A percentile compares a stretch with the other conserved stretches of the same genome.
Evolutionary conservation across 2,329 filamentous ascomycete genomes (phyloP).

Genomic region (Talaromyces sp.): DNA sequence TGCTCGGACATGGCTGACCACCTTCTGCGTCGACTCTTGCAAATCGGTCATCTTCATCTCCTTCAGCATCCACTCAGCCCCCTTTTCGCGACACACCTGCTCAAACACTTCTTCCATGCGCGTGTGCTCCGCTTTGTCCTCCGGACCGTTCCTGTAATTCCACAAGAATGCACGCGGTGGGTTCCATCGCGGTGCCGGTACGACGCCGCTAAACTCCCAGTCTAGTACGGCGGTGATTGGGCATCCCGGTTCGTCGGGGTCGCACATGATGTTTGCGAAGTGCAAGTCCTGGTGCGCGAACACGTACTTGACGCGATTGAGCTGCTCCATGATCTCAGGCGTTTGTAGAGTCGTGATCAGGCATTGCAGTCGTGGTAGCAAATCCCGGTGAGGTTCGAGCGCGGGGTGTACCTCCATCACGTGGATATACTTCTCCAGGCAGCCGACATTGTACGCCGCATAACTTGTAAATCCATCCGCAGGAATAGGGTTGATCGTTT

Average conservation of each 20-base stretch:
- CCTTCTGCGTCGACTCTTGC: conserved; percentile 30
- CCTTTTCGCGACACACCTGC: conserved; percentile 22
- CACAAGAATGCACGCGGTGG: conserved; percentile 22
- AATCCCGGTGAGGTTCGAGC: conserved; percentile 27
- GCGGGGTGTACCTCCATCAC: conserved; percentile 27
- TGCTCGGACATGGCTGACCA: conserved; percentile 27
- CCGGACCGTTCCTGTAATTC: not conserved
- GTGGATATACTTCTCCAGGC: conserved; percentile 27
- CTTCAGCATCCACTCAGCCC: conserved; percentile 17
- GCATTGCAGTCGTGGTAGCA: conserved; percentile 28
- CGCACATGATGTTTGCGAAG: conserved; percentile 38
- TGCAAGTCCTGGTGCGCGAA: conserved; percentile 41
- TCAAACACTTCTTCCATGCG: conserved; percentile 26
- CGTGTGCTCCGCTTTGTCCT: not conserved
- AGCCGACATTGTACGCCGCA: conserved; percentile 25
- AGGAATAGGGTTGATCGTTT: conserved; percentile 14
- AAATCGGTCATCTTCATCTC: conserved; percentile 15
- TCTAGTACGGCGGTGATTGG: conserved; percentile 34
- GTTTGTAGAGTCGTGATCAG: conserved; percentile 21
- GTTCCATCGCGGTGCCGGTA: conserved; percentile 37
- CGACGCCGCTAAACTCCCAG: conserved; percentile 40
- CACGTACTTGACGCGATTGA: conserved; percentile 24
- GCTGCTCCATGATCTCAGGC: conserved; percentile 3
- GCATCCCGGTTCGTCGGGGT: conserved; percentile 19
- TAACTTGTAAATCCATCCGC: conserved; percentile 24